Evolutionary conservation across 2,329 filamentous ascomycete species (phyloP).

Genomic region (Ophiostoma sp.): DNA sequence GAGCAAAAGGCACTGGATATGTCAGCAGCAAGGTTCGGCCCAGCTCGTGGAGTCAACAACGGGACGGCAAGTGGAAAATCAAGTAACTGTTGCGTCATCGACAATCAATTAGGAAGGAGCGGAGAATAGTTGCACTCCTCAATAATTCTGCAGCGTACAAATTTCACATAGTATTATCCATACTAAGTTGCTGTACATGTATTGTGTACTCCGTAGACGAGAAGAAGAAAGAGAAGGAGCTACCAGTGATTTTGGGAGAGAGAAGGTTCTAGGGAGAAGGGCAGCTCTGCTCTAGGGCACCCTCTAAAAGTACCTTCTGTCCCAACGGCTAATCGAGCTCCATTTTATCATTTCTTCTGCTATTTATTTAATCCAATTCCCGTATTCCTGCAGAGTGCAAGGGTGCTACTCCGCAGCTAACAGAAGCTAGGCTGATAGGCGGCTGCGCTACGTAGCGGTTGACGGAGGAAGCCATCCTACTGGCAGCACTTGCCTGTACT

Average conservation of each 20-base stretch:
- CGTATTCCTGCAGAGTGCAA: background rate
- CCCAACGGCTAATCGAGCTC: background rate
- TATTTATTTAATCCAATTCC: background rate
- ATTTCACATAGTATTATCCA: too few species aligned
- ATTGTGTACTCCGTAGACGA: too few species aligned
- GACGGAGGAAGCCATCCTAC: background rate
- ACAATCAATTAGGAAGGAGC: background rate
- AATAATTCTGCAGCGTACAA: too few species aligned
- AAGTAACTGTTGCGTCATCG: conserved; percentile 5
- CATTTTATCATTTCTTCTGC: background rate
- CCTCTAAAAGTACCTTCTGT: background rate
- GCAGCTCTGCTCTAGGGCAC: background rate
- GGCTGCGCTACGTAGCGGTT: background rate
- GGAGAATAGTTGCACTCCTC: background rate
- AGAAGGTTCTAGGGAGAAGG: too few species aligned
- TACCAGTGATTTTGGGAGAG: background rate
- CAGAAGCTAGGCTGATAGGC: background rate
- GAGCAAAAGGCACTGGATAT: background rate
- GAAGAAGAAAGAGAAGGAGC: too few species aligned
- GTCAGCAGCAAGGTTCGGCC: conserved; percentile 6
- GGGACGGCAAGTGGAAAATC: conserved; percentile 3
- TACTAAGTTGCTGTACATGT: too few species aligned
- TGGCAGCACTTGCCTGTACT: background rate
- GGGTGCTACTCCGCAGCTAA: background rate
- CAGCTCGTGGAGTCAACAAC: background rate